These are phyloP conservation scores for Teunomyces funiuensis DNA, from an alignment of 805 yeast genomes.

Conservation along the genomic window DNA sequence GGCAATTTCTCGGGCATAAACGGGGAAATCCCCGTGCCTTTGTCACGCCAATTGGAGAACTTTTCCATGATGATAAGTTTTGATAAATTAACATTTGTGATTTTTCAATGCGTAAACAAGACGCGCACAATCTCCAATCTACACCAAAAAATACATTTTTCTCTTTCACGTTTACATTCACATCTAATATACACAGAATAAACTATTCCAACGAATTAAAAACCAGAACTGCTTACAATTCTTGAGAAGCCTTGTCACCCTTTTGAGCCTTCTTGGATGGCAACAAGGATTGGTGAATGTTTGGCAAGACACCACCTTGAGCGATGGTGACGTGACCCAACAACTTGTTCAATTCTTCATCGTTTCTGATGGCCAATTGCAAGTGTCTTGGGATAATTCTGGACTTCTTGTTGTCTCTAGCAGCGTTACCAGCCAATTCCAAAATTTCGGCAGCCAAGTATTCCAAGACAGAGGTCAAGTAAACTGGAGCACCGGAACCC, in stretches of 20 bases:
- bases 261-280: constrained; percentile 55
- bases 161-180: constrained; percentile 13
- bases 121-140: not conserved
- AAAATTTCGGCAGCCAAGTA: constrained; percentile 51
- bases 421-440: constrained; percentile 54
- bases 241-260: constrained; percentile 54
- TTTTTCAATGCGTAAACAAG: not conserved
- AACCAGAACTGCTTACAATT: constrained; percentile 39
- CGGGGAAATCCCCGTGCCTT: constrained; percentile 92
- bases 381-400: constrained; percentile 54
- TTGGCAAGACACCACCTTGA: constrained; percentile 55
- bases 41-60: constrained; percentile 82
- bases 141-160: not conserved
- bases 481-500: constrained; percentile 54
- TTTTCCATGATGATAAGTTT: constrained; percentile 57
- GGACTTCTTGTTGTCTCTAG: constrained; percentile 87
- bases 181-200: constrained; percentile 16
- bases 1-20: constrained; percentile 59
- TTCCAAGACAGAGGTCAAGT: constrained; percentile 50
- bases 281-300: constrained; percentile 49
- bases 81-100: not conserved
- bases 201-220: constrained; percentile 4
- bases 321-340: constrained; percentile 64
- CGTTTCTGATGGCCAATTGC: constrained; percentile 53
- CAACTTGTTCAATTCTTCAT: constrained; percentile 51